Percentiles rank a stretch among this genome's conserved stretches.
Evolutionary conservation across 2,329 filamentous ascomycete species (phyloP).

Genomic region (Monilinia fructicola): DNA sequence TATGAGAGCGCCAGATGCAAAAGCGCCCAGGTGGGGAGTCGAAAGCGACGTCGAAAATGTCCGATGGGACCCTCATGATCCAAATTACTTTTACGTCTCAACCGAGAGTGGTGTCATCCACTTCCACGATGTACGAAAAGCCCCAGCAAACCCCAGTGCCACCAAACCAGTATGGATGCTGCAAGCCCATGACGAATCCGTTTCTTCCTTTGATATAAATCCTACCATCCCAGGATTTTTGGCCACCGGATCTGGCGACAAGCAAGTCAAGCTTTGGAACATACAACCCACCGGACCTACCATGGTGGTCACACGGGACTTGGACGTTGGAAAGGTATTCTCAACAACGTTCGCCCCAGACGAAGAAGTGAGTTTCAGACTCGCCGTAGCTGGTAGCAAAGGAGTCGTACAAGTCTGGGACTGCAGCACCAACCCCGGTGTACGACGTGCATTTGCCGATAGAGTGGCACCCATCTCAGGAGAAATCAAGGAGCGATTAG

Average conservation of each 20-base stretch:
- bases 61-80: slow-evolving; percentile 88
- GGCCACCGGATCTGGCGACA: slow-evolving; percentile 90
- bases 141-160: slow-evolving; percentile 67
- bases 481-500: slow-evolving; percentile 71
- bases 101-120: slow-evolving; percentile 91
- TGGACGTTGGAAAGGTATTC: slow-evolving; percentile 95
- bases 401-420: slow-evolving; percentile 86
- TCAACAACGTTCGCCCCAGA: slow-evolving; percentile 89
- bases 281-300: slow-evolving; percentile 75
- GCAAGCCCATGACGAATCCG: slow-evolving; percentile 89
- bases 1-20: slow-evolving; percentile 87
- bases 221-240: slow-evolving; percentile 86
- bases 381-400: slow-evolving; percentile 93
- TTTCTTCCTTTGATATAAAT: slow-evolving; percentile 93
- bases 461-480: slow-evolving; percentile 62
- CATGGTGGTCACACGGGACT: slow-evolving; percentile 86
- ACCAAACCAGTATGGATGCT: slow-evolving; percentile 91
- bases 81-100: slow-evolving; percentile 92
- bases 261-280: slow-evolving; percentile 96
- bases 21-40: slow-evolving; percentile 82
- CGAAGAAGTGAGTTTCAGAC: slow-evolving; percentile 82
- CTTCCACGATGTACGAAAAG: slow-evolving; percentile 82
- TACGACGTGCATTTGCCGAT: slow-evolving; percentile 79
- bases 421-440: slow-evolving; percentile 77
- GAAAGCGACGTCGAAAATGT: slow-evolving; percentile 94